Base-by-base conservation (phyloP, 306 rosid genomes). In the Rubus parviflorus region DNA sequence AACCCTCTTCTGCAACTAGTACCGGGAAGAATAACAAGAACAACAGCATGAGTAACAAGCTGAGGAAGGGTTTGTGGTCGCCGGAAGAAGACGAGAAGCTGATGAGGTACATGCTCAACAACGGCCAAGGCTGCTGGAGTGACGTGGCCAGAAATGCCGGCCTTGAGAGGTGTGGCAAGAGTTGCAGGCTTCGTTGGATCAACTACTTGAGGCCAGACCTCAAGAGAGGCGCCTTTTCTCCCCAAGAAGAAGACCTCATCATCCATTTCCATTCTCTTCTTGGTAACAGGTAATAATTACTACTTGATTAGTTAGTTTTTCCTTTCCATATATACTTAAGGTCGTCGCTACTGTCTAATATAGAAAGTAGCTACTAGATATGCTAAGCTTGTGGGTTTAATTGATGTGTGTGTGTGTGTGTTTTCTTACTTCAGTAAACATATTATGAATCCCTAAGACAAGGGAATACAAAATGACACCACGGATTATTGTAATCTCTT, bases 161-260 rank as follows among this genome's bases (percentile, higher is more conserved):
- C 46, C 79, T 94, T 46, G 92, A 84, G 74, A 87, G 98, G 57
- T 94, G 98, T 68, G 98, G 98, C 35, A 94, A 94, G 76, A 94
- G 98, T 76, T 94, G 97, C 77, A 81, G 97, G 6, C 86, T 94
- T 49, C 87, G 97, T 30, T 94, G 98, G 98, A 94, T 94, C 80
- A 94, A 94, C 81, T 94, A 94, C 88, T 78, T 94, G 83, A 86
- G 97, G 82, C 98, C 97, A 35, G 95, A 94, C 82, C 95, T 94
- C 37, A 94, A 89, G 75, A 83, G 98, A 77, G 97, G 98, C 0
- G 97, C 98, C 14, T 88, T 94, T 82, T 90, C 97, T 8, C 85
- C 90, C 30, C 97, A 94, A 74, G 98, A 94, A 83, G 90, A 94
- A 79, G 86, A 89, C 20, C 93, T 89, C 82, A 90, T 94, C 75